Evolutionary conservation across 2,329 filamentous ascomycete species (phyloP).

Genomic region (Talaromyces verruculosus): DNA sequence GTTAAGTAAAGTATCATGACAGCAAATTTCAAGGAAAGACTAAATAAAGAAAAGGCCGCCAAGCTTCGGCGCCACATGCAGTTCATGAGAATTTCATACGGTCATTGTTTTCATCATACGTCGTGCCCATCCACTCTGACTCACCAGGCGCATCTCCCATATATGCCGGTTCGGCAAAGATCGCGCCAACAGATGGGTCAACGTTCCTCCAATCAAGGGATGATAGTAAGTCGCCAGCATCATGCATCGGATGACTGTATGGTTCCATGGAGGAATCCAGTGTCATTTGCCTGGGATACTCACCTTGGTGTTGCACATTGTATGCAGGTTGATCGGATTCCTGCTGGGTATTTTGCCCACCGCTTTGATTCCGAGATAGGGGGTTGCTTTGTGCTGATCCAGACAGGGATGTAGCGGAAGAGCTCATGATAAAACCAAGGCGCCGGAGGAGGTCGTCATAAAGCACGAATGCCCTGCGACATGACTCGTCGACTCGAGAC

Average conservation of each 20-base stretch:
- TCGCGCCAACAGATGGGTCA: neutral
- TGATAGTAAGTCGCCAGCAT: neutral
- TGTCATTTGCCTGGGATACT: neutral
- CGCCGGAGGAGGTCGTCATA: constrained; percentile 36
- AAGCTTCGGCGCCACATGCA: neutral
- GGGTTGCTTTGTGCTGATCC: neutral
- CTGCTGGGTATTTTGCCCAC: neutral
- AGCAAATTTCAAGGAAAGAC: neutral
- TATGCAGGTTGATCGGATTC: neutral
- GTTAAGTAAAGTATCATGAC: neutral
- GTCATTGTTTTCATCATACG: neutral
- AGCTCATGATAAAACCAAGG: constrained; percentile 25
- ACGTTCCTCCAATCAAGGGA: neutral
- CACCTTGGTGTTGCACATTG: neutral
- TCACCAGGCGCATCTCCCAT: neutral
- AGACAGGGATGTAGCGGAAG: neutral
- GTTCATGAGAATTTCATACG: neutral
- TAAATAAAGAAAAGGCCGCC: neutral
- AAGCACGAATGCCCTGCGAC: constrained; percentile 37
- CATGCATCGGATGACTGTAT: neutral
- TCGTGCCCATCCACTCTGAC: neutral
- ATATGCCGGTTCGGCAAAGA: neutral
- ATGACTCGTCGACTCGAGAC: constrained; percentile 32
- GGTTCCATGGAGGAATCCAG: neutral
- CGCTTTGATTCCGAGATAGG: neutral